Percentiles rank a stretch among this genome's conserved stretches.
Conservation (phyloP, 331 rosid species). For the Rosa hybrid region DNA sequence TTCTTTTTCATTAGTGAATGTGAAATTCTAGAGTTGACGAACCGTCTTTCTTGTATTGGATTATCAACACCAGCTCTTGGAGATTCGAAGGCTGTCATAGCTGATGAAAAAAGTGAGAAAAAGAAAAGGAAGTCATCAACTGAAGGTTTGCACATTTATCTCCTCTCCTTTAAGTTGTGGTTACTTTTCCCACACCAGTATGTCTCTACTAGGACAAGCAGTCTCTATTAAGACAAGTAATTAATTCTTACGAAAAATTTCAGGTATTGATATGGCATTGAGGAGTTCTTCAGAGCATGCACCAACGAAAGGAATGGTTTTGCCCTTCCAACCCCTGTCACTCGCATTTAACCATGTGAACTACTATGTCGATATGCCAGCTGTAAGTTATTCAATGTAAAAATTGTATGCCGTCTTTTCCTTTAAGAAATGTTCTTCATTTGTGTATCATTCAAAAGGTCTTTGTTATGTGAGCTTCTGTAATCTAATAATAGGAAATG, state of each 20-base stretch:
- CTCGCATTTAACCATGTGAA: slow-evolving; percentile 49
- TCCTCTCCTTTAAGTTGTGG: not conserved
- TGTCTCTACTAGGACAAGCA: not conserved
- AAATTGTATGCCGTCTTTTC: not conserved
- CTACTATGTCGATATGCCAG: slow-evolving; percentile 53
- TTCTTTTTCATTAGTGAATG: not conserved
- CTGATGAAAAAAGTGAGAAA: slow-evolving; percentile 31
- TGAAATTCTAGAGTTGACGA: slow-evolving; percentile 3
- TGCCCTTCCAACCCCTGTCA: slow-evolving; percentile 46
- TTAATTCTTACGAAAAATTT: not conserved
- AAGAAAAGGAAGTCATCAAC: slow-evolving; percentile 21
- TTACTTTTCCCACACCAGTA: not conserved
- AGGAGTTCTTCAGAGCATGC: slow-evolving; percentile 21
- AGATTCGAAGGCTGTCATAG: slow-evolving; percentile 30
- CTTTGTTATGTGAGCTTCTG: slow-evolving; percentile 2
- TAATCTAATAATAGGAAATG: slow-evolving; percentile 45
- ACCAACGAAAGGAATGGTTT: slow-evolving; percentile 44
- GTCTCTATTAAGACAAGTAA: not conserved
- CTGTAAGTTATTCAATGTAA: slow-evolving; percentile 33
- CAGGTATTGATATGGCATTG: slow-evolving; percentile 24
- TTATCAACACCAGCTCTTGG: slow-evolving; percentile 31
- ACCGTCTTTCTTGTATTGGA: not conserved
- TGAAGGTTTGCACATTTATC: slow-evolving; percentile 23
- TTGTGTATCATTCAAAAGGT: not conserved
- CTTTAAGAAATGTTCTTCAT: not conserved